These are phyloP conservation scores for Ceratocystis colombiana DNA, from an alignment of 2,329 filamentous ascomycete genomes.

Conservation along the genomic window DNA sequence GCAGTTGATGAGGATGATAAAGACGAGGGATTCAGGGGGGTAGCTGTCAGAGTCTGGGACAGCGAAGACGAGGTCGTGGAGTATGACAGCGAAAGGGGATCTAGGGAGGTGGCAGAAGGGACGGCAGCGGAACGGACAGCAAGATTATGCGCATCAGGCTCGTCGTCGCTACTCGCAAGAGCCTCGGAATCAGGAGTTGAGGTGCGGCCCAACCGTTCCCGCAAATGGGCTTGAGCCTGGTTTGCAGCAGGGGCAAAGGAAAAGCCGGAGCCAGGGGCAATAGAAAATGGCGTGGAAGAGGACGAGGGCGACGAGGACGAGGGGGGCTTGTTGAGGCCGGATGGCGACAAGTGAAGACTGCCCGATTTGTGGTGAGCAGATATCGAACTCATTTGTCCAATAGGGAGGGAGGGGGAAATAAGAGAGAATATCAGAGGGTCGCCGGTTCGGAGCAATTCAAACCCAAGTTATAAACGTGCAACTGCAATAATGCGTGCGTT, in stretches of 20 bases:
- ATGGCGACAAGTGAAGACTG: conserved; percentile 18
- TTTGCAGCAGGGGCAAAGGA: conserved; percentile 37
- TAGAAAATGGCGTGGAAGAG: conserved; percentile 10
- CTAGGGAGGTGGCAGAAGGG: background rate
- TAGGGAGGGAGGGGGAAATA: background rate
- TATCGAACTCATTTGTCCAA: conserved; percentile 24
- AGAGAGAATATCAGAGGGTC: background rate
- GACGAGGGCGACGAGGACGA: conserved; percentile 13
- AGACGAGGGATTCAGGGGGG: conserved; percentile 10
- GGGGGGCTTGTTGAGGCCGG: conserved; percentile 15
- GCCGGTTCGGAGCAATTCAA: too few species aligned
- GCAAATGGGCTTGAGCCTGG: conserved; percentile 47
- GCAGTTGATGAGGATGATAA: background rate
- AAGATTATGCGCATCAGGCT: conserved; percentile 50
- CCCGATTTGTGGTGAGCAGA: conserved; percentile 16
- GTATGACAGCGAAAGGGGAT: background rate
- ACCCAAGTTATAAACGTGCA: background rate
- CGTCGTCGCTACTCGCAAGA: conserved; percentile 87
- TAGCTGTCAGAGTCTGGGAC: background rate
- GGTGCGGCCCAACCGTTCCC: conserved; percentile 63
- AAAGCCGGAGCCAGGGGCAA: conserved; percentile 18
- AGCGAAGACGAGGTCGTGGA: background rate
- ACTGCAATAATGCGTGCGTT: background rate
- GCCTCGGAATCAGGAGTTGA: conserved; percentile 93
- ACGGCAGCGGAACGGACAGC: background rate